Evolutionary conservation across 768 basidiomycete genomes (phyloP).

Genomic region (Leccinum imitatum): DNA sequence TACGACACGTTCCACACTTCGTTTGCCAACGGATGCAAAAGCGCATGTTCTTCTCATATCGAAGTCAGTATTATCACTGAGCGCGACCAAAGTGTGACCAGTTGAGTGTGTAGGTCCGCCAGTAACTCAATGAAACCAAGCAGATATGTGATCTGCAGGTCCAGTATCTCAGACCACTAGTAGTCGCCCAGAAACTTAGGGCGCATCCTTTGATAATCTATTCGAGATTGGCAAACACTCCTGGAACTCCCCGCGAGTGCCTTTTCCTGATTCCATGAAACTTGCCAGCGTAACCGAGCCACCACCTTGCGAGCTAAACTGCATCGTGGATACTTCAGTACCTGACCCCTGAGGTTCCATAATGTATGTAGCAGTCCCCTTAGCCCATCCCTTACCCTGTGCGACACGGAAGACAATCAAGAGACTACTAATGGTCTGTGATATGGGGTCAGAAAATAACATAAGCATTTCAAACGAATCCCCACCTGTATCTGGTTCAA

Average conservation of each 20-base stretch:
- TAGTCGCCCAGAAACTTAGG: too few species aligned
- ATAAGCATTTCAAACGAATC: not conserved
- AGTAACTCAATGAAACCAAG: too few species aligned
- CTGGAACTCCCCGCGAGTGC: not conserved
- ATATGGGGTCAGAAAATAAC: not conserved
- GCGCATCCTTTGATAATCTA: not conserved
- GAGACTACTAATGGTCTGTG: not conserved
- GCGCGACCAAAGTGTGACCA: too few species aligned
- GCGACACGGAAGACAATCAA: not conserved
- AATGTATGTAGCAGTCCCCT: not conserved
- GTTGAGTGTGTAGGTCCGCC: too few species aligned
- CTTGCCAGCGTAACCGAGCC: not conserved
- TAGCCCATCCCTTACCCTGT: not conserved
- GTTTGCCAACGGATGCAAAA: too few species aligned
- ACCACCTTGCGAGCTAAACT: not conserved
- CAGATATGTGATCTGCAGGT: too few species aligned
- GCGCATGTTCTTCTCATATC: too few species aligned
- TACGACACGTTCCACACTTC: too few species aligned
- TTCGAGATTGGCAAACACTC: not conserved
- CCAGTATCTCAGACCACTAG: too few species aligned
- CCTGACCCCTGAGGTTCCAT: not conserved
- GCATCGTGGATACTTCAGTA: not conserved
- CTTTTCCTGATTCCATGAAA: not conserved
- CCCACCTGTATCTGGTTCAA: not conserved
- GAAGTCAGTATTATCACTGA: too few species aligned